Base-by-base conservation (phyloP, 2,329 filamentous ascomycete genomes). In the Alternaria solani region DNA sequence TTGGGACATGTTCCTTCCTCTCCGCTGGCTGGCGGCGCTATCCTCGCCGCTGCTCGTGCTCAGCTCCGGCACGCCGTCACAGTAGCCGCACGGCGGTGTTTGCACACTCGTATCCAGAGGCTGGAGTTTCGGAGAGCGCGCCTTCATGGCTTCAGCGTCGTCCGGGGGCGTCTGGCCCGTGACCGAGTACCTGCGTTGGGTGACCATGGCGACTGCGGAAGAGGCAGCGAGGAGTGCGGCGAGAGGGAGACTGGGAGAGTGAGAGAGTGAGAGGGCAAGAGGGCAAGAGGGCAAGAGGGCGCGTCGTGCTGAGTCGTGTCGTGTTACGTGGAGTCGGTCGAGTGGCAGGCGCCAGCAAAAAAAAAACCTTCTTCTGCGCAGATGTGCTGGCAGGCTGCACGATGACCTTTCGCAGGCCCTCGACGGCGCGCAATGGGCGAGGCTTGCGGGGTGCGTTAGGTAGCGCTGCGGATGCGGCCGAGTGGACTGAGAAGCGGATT, bases 141-240 rank as follows among this genome's bases (percentile, higher is more conserved):
- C 69, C 60, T 75, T 75, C 62, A 76, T 63, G 61, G 69, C 67
- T 36, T 70, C 73, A 16, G 70, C 72, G 54, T 74, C 67, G 65
- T 77, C 74, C 9, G 74, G 75, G 44, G 74, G 75, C 48, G 73
- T 76, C 62, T 77, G 73, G 54, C 76, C 75, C 8, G 76, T 77
- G 55, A 78, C 74, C 23, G 74, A 77, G 65, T 78, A 78, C 55
- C 76, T 69, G 46, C 76, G 74, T 63, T 77, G 75, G 54, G 73
- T 66, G 32, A 69, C 69, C 71, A 75, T 76, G 34, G 51, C 46
- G 32, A 14, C 11, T 16, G 12, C 4, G 14, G 32, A 7, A 6
- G 32, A 16, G 32, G 32, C 12, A 36, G 32, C 12, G 12, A 14
- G 32, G 14, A 23, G 32, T 30, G 28, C 28, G 12, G 23, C 32